Evolutionary conservation across 2,329 filamentous ascomycete species (phyloP).

Genomic region (Fusarium vanettenii): DNA sequence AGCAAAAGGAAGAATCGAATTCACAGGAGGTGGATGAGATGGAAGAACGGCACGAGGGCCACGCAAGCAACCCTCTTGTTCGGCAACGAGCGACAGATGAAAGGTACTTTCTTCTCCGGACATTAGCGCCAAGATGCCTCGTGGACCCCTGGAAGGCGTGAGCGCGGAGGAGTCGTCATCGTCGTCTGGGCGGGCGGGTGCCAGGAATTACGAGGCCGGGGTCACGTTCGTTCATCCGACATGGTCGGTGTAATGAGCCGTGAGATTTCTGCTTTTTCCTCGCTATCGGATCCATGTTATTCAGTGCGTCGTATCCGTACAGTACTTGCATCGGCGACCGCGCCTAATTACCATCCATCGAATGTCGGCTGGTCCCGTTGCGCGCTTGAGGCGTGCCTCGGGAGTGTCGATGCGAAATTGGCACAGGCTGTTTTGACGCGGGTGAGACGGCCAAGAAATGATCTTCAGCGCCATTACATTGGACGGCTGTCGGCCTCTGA

Average conservation of each 20-base stretch:
- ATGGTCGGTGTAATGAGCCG: not conserved
- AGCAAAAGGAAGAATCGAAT: slow-evolving; percentile 14
- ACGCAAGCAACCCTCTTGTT: slow-evolving; percentile 29
- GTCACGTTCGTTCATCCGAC: not conserved
- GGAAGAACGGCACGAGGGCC: slow-evolving; percentile 38
- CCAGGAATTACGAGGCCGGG: slow-evolving; percentile 5
- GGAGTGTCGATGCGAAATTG: slow-evolving; percentile 7
- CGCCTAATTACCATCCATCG: not conserved
- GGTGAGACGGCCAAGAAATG: slow-evolving; percentile 30
- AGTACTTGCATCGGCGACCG: not conserved
- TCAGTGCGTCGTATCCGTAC: not conserved
- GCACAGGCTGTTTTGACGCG: slow-evolving; percentile 12
- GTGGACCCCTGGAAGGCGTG: slow-evolving; percentile 30
- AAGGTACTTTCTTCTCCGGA: slow-evolving; percentile 18
- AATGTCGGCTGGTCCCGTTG: not conserved
- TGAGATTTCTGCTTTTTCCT: not conserved
- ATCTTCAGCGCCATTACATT: slow-evolving; percentile 30
- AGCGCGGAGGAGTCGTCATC: slow-evolving; percentile 24
- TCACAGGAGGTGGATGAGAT: slow-evolving; percentile 34
- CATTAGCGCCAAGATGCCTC: slow-evolving; percentile 37
- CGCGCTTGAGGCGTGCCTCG: not conserved
- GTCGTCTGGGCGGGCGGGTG: slow-evolving; percentile 1
- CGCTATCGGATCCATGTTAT: not conserved
- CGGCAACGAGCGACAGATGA: slow-evolving; percentile 23
- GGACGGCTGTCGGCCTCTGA: slow-evolving; percentile 30